These are phyloP conservation scores for Boletales sp. DNA, from an alignment of 768 basidiomycete species.

Conservation along the genomic window DNA sequence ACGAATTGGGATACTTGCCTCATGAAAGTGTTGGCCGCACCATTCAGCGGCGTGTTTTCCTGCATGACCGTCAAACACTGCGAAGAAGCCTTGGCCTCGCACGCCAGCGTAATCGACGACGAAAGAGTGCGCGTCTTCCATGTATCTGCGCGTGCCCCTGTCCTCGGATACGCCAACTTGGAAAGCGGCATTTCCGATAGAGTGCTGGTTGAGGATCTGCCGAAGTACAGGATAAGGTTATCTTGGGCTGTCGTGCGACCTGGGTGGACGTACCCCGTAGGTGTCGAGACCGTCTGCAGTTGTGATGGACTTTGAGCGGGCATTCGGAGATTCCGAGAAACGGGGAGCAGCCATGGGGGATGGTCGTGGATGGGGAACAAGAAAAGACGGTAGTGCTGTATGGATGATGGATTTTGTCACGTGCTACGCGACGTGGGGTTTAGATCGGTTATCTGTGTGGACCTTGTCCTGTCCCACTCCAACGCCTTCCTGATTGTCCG, in stretches of 20 bases:
- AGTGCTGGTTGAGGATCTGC: slow-evolving; percentile 55
- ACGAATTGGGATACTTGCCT: slow-evolving; percentile 42
- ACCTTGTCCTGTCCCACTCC: background rate
- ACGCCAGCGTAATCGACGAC: slow-evolving; percentile 90
- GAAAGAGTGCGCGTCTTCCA: slow-evolving; percentile 98
- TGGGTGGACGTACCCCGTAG: slow-evolving; percentile 56
- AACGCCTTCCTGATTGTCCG: slow-evolving; percentile 17
- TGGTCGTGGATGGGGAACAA: slow-evolving; percentile 11
- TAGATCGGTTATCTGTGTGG: slow-evolving; percentile 19
- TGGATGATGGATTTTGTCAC: slow-evolving; percentile 8
- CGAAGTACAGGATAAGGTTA: background rate
- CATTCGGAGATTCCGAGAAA: slow-evolving; percentile 66
- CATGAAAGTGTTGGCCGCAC: slow-evolving; percentile 96
- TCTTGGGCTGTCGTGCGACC: background rate
- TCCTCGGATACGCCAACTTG: slow-evolving; percentile 72
- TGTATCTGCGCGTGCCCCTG: slow-evolving; percentile 84
- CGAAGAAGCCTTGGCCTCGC: slow-evolving; percentile 96
- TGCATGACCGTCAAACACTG: slow-evolving; percentile 97
- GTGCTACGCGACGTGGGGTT: slow-evolving; percentile 15
- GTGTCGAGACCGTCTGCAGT: slow-evolving; percentile 73
- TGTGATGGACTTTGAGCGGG: slow-evolving; percentile 78
- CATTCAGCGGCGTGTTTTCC: slow-evolving; percentile 99
- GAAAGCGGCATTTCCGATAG: slow-evolving; percentile 60
- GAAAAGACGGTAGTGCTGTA: too few relatives aligned
- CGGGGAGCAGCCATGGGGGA: slow-evolving; percentile 24